A percentile compares a stretch with the other conserved stretches of the same genome.
phyloP scores from a whole-genome alignment of 192 early-diverging fungal species.

The Backusella psychrophila region DNA sequence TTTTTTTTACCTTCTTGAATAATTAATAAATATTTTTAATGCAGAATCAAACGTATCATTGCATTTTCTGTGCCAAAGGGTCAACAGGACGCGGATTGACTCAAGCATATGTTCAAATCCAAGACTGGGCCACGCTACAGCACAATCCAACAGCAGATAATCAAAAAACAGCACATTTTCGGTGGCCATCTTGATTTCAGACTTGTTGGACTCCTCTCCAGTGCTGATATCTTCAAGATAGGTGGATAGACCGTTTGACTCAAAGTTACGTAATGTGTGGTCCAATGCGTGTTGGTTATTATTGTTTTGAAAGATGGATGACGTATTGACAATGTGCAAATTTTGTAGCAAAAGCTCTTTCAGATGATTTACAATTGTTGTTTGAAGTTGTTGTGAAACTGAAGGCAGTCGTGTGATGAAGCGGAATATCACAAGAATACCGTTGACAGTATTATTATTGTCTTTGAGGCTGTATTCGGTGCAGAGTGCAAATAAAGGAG shows the following conservation, averaged over 20 bases:
- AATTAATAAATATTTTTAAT: constrained; percentile 5
- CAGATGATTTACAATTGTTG: neutral
- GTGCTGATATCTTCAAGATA: neutral
- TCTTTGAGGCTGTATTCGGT: neutral
- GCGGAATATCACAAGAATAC: constrained; percentile 1
- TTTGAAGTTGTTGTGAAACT: neutral
- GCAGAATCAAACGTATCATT: constrained; percentile 12
- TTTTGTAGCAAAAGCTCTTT: constrained; percentile 4
- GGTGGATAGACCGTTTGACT: neutral
- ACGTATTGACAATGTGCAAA: neutral
- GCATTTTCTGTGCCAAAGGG: constrained; percentile 9
- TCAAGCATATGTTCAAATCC: neutral
- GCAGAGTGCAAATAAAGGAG: constrained; percentile 13
- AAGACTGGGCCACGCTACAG: neutral
- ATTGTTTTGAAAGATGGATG: neutral
- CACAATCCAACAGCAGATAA: constrained; percentile 12
- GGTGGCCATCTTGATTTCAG: neutral
- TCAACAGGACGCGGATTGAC: neutral
- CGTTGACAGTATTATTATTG: neutral
- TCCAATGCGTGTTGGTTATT: neutral
- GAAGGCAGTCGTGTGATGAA: neutral
- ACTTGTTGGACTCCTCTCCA: neutral
- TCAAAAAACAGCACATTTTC: constrained; percentile 5
- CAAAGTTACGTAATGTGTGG: neutral
- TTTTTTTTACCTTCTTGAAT: constrained; percentile 3